Evolutionary conservation across 2,329 filamentous ascomycete species (phyloP), one percentile per base, ranked within the genome.

Genomic region (Pseudopithomyces maydicus): DNA sequence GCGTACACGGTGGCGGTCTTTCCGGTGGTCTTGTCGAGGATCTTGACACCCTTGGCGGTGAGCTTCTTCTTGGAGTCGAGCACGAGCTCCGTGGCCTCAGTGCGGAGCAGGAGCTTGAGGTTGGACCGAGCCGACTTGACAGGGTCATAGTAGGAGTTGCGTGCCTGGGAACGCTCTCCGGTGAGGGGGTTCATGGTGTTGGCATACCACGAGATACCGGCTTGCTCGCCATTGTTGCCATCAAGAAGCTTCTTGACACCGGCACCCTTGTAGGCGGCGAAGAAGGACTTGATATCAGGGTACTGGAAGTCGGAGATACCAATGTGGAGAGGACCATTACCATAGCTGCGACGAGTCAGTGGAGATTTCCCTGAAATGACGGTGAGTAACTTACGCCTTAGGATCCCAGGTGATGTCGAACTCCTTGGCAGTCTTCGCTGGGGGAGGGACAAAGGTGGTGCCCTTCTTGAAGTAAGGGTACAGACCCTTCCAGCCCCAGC

Each of bases 401-500:
- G 64, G 50, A 36, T 72, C 64, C 64, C 65, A 72, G 2, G 66
- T 71, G 20, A 72, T 66, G 43, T 51, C 38, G 23, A 60, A 65
- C 15, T 59, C 48, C 41, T 58, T 46, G 1, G 38, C 58, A 8
- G 58, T 57, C 32, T 57, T n/a, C 15, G 33, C n/a, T 6, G 55
- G 48, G 8, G 52, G 53, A 11, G 36, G 50, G 2, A 48, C 19
- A 32, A 57, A 57, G 7, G 55, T 57, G n/a, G 69, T 71, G 14
- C 63, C 57, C 57, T 73, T 71, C 44, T 65, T 67, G 58, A 70
- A 73, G 53, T 61, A 72, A 1, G 68, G 64, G 20, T 73, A 62
- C 20, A 83, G 58, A 6, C 76, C 77, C 39, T 83, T 73, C 83
- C 83, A 88, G 1, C 80, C 79, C 86, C 86, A 89, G 2, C 84